These are phyloP conservation scores for Pulveroboletus sp. DNA, from an alignment of 768 basidiomycete genomes.

Conservation along the genomic window DNA sequence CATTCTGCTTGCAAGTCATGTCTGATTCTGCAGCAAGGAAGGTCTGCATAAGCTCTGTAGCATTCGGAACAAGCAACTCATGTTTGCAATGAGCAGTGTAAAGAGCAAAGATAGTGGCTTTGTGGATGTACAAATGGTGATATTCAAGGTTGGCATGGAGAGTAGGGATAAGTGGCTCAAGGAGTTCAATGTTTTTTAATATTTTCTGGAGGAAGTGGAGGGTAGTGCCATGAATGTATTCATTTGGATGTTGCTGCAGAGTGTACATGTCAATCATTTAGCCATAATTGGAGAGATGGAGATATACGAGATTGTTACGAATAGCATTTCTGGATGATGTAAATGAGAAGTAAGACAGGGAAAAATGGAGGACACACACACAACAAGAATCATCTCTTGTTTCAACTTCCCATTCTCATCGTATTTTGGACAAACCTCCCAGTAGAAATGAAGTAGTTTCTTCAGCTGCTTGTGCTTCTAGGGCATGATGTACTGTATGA, in stretches of 20 bases:
- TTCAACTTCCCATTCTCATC: conserved; percentile 96
- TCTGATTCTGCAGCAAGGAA: conserved; percentile 96
- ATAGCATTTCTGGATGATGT: conserved; percentile 76
- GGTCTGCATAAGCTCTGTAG: conserved; percentile 91
- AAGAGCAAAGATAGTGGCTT: conserved; percentile 96
- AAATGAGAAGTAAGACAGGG: conserved; percentile 1
- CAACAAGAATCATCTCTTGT: conserved; percentile 99
- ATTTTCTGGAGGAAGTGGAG: conserved; percentile 97
- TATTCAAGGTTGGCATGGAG: conserved; percentile 95
- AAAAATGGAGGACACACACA: conserved; percentile 53
- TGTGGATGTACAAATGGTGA: conserved; percentile 95
- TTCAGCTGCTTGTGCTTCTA: conserved; percentile 94
- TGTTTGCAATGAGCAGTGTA: conserved; percentile 94
- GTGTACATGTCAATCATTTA: background rate
- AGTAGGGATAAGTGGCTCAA: conserved; percentile 94
- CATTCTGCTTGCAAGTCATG: conserved; percentile 95
- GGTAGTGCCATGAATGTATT: conserved; percentile 98
- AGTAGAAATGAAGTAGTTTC: conserved; percentile 94
- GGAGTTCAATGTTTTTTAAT: conserved; percentile 84
- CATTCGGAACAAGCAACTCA: conserved; percentile 94
- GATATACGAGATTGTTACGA: conserved; percentile 89
- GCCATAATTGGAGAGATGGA: background rate
- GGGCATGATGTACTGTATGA: conserved; percentile 98
- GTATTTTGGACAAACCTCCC: conserved; percentile 97
- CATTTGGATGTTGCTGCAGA: conserved; percentile 94